A percentile compares a stretch with the other conserved stretches of the same genome.
These are phyloP conservation scores for Bombardia bombarda DNA, from an alignment of 495 filamentous ascomycete genomes.

Conservation along the genomic window DNA sequence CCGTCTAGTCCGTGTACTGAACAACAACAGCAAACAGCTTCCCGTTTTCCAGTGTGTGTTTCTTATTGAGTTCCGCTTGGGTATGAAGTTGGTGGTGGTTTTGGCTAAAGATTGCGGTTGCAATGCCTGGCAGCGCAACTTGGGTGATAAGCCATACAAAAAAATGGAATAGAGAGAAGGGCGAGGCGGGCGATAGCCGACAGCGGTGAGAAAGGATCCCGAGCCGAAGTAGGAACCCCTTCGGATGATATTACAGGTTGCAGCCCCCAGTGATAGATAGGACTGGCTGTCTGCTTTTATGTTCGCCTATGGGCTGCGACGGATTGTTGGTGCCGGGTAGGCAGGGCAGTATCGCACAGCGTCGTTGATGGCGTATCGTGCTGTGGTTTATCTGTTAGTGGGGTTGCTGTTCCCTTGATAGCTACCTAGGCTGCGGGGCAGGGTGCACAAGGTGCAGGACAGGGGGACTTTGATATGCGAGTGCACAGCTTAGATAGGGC, in stretches of 20 bases:
- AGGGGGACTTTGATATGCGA: too few species aligned
- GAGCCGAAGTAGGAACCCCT: too few species aligned
- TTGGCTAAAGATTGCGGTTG: background rate
- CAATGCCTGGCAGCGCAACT: background rate
- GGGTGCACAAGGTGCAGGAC: conserved; percentile 2
- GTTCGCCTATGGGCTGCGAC: conserved; percentile 5
- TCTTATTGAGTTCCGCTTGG: background rate
- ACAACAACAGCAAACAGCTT: too few species aligned
- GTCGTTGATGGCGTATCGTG: conserved; percentile 19
- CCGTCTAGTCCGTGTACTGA: too few species aligned
- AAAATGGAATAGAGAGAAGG: background rate
- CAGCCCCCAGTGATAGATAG: too few species aligned
- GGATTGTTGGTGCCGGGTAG: conserved; percentile 16
- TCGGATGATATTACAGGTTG: too few species aligned
- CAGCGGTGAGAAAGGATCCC: conserved; percentile 6
- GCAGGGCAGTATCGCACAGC: conserved; percentile 4
- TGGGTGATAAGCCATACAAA: background rate
- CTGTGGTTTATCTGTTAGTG: conserved; percentile 29
- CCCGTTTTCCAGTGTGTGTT: background rate
- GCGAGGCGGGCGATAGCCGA: background rate
- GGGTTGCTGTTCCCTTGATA: conserved; percentile 15
- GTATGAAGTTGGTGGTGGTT: background rate
- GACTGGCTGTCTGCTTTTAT: too few species aligned
- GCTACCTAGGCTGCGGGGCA: conserved; percentile 18
- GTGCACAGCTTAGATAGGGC: too few species aligned